Base-by-base conservation (phyloP, 2,329 filamentous ascomycete genomes). In the Cytospora leucostoma region DNA sequence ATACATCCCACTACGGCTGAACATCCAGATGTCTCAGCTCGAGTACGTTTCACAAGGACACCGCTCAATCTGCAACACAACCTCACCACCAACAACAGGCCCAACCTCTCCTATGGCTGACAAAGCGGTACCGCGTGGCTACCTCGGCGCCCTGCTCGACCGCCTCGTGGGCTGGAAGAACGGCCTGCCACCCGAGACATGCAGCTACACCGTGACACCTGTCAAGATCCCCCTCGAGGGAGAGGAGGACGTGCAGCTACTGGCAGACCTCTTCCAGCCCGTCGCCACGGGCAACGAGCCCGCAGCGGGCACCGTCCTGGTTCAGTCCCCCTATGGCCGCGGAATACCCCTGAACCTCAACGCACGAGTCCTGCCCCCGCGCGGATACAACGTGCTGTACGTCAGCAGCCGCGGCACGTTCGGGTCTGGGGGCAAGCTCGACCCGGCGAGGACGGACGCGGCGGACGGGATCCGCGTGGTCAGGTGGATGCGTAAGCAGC, bases 351-450 rank as follows among this genome's bases (percentile, higher is more conserved):
- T 67, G 19, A 21, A 66, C 12, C 11, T 67, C 21, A 27, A 15
- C 19, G 66, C 60, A 3, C 51, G 63, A 4, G 3, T 59, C 19
- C 69, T 65, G 55, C 67, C 70, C 7, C 44, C 69, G 12, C 69
- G 69, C 17, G 70, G 70, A 12, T 70, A 69, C 63, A 49, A 61
- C 19, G 69, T 70, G 40, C 65, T 71, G 13, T 49, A 70, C 8
- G 64, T 62, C 50, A 64, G 58, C 59, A 59, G 27, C 27, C 66
- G 69, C 17, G 70, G 69, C 15, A 70, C 68, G 7, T 66, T 63
- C n/a, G 68, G 64, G 2, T 71, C 69, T 7, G 60, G 52, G 7
- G 70, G 69, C 2, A 11, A 7, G 4, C 58, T 68, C 27, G 65
- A 55, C 15, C 54, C 67, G 0, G 61, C 19, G 3, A 54, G 55